phyloP scores from a whole-genome alignment of 768 basidiomycete species.

The Lentinula raphanica region DNA sequence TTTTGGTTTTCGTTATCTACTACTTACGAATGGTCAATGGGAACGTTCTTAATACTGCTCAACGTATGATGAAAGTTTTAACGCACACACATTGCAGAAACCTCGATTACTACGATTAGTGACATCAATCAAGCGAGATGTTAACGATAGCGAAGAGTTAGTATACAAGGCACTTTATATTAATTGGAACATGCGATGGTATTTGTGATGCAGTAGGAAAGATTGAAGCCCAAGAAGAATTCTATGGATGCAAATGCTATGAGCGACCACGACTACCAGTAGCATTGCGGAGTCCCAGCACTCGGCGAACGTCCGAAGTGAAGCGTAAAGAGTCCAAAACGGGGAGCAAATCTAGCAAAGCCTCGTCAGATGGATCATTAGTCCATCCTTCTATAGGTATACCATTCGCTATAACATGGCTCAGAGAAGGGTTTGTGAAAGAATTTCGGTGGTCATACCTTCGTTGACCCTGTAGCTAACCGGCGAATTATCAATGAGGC shows the following conservation, averaged over 20 bases:
- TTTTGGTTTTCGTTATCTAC: conserved; percentile 15
- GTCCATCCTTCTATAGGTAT: conserved; percentile 99
- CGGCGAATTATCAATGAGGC: conserved; percentile 95
- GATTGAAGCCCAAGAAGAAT: conserved; percentile 22
- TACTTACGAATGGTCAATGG: conserved; percentile 13
- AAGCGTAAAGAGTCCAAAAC: conserved; percentile 95
- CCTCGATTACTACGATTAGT: background rate
- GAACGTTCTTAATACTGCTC: background rate
- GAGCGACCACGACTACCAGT: conserved; percentile 22
- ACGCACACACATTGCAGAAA: background rate
- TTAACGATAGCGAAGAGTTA: background rate
- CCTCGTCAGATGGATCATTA: conserved; percentile 94
- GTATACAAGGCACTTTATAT: conserved; percentile 16
- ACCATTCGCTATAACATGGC: conserved; percentile 70
- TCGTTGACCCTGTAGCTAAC: conserved; percentile 88
- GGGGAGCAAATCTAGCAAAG: conserved; percentile 89
- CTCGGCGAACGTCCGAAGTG: conserved; percentile 89
- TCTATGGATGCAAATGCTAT: conserved; percentile 14
- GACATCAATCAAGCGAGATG: conserved; percentile 3
- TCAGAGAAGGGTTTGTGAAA: conserved; percentile 6
- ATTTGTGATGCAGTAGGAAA: conserved; percentile 22
- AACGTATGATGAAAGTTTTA: background rate
- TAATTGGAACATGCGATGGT: conserved; percentile 24
- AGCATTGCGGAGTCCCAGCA: conserved; percentile 65
- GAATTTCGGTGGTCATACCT: conserved; percentile 46